Evolutionary conservation across 2,329 filamentous ascomycete genomes (phyloP), one percentile per base, ranked within the genome.

Genomic region (Sporothrix variecibatus): DNA sequence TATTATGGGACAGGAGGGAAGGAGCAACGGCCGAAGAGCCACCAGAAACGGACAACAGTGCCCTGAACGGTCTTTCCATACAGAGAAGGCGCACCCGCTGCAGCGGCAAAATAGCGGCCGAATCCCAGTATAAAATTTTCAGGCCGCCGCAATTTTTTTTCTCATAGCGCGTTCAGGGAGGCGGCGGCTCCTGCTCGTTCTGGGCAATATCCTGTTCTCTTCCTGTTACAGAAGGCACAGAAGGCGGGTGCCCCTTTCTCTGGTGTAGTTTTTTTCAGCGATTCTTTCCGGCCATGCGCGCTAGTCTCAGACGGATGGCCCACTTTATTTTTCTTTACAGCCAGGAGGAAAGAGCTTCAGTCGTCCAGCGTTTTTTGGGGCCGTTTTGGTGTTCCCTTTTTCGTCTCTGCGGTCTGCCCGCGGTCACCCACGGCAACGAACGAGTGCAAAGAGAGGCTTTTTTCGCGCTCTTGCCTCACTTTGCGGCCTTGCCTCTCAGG

Each of bases 231-330:
- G 62, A 67, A 46, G 38, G 34, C 38, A 38, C 40, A 43, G 70
- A 60, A 40, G 67, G 62, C 65, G 67, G 49, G 40, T 46, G 68
- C 70, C 53, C 58, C 73, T 58, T 73, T 68, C 58, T 60, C 49
- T 70, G 68, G 49, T 43, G 28, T 62, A 56, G 38, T 81, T 86
- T 86, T 56, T 86, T 86, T 82, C 73, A 84, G 85, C 86, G 85
- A 87, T 83, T 87, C 85, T 87, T 87, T 82, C 86, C 86, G 86
- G 76, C 69, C 73, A 56, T n/a, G 80, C 80, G 72, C 77, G 75
- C 77, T 78, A 77, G 76, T 74, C 75, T 65, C 58, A 75, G 71
- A 74, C 72, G 68, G 56, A 28, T 1, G 71, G 11, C 69, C 74
- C 72, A 72, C 69, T 74, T 74, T 68, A 67, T 75, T 72, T 23